Evolutionary conservation across 2,329 filamentous ascomycete species (phyloP), one percentile per base, ranked within the genome.

Genomic region (Cladophialophora yegresii): DNA sequence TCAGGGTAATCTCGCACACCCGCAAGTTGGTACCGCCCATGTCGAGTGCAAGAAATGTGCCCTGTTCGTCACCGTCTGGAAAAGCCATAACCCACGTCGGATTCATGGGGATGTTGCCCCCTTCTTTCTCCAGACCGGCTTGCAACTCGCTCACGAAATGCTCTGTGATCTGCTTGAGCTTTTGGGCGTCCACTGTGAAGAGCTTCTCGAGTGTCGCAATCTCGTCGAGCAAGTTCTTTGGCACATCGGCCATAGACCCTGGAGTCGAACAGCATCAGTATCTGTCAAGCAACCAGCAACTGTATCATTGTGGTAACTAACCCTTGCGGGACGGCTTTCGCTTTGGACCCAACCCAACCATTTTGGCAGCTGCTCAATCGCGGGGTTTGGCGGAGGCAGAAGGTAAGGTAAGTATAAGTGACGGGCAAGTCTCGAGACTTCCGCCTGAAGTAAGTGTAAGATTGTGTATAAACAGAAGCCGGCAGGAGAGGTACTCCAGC

Each of bases 31-130:
- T 98, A 72, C 93, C 93, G 63, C 93, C 93, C 90, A 98, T 96
- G 75, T 98, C 93, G 49, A 98, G 83, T 61, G 93, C 92, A 45
- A 98, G 83, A 77, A 88, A 96, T 13, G 89, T 95, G 66, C 93
- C 93, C 8, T 87, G 90, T 78, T 97, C 93, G 70, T 93, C 78
- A 69, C 93, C 93, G 75, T 89, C 89, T 23, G 93, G 93, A 77
- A 92, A 92, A 54, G 86, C 86, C 87, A 96, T 92, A 68, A 96
- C 92, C 93, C 93, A 97, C 62, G 93, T 96, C 64, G 93, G 90
- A 80, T 97, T 97, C 93, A 98, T 97, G 65, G 93, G 93, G 91
- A 99, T 98, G 77, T 89, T 96, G 66, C 92, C 93, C 67, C 93
- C 93, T 79, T 96, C 89, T 64, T 92, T 89, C 61, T 85, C 90